Evolutionary conservation across 176 grass and related monocot species (phyloP).

Genomic region (Zoysia japonica): DNA sequence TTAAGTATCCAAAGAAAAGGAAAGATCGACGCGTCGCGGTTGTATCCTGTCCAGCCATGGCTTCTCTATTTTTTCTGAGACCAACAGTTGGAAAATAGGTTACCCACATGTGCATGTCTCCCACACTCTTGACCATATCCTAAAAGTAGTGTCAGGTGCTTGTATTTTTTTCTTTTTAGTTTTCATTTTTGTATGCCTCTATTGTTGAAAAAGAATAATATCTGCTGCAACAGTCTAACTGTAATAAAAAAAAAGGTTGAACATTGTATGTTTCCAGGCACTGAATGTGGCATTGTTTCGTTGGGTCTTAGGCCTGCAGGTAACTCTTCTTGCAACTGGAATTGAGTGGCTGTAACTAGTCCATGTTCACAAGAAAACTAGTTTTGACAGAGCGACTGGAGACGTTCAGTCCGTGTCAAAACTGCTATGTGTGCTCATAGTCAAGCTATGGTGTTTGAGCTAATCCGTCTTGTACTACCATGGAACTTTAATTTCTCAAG

Average conservation of each 20-base stretch:
- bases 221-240: slow-evolving; percentile 14
- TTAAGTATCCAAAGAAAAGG: too few species aligned
- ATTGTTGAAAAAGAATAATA: not conserved
- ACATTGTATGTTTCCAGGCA: not conserved
- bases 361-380: too few species aligned
- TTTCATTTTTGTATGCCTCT: not conserved
- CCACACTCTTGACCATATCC: too few species aligned
- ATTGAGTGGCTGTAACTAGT: not conserved
- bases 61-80: slow-evolving; percentile 21
- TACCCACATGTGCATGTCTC: slow-evolving; percentile 18
- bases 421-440: too few species aligned
- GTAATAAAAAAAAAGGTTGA: slow-evolving; percentile 26
- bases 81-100: slow-evolving; percentile 17
- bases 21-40: not conserved
- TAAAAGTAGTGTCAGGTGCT: too few species aligned
- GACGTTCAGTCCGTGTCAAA: too few species aligned
- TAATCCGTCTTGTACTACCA: too few species aligned
- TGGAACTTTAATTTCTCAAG: too few species aligned
- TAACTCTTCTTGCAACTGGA: not conserved
- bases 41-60: slow-evolving; percentile 15
- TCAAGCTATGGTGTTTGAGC: too few species aligned
- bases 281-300: slow-evolving; percentile 5
- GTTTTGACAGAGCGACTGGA: too few species aligned
- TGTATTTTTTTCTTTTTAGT: not conserved
- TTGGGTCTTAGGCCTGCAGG: not conserved